Base-by-base conservation (phyloP, 176 grass and related monocot genomes). In the Bromus sterilis region DNA sequence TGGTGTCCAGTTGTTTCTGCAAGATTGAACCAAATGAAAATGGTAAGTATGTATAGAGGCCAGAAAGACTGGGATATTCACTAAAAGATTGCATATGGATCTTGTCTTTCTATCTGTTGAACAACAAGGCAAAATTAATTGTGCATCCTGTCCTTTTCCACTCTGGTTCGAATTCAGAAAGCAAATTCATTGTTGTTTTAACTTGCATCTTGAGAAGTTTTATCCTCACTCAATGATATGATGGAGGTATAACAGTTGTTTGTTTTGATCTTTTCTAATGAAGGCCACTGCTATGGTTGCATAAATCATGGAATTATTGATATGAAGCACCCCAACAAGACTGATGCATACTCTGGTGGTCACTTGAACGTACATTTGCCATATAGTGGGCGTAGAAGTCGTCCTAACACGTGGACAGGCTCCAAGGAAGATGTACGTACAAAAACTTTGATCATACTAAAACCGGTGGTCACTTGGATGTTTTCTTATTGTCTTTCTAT, bases 261-360 rank as follows among this genome's bases (percentile, higher is more conserved):
- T 21, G 8, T 66, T 66, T n/a, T 66, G 1, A 66, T 66, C 20
- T 66, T 18, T 36, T 66, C 36, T 36, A n/a, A 36, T n/a, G 18
- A 66, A 66, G 63, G 63, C 32, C 63, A 66, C 61, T 64, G 61
- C 30, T 64, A 64, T 64, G 61, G 61, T 64, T 64, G 61, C 61
- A 64, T 64, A 33, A 33, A 64, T 34, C 14, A 64, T 64, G 15
- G 61, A 64, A 2, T 9, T 18, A 33, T 20, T 9, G 30, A 12
- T 66, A 66, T 36, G 33, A 66, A 65, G 62, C 62, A 65, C 31
- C 62, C 62, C 1, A 3, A 65, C 62, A 35, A 33, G 62, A 16
- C 62, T 35, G 62, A 36, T 21, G 18, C 32, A 36, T 66, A 66
- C 63, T 36, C 32, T 37, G 63, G 63, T 66, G 56, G 62, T 10